phyloP scores from a whole-genome alignment of 2,329 filamentous ascomycete genomes.

The Uncinocarpus reesii region DNA sequence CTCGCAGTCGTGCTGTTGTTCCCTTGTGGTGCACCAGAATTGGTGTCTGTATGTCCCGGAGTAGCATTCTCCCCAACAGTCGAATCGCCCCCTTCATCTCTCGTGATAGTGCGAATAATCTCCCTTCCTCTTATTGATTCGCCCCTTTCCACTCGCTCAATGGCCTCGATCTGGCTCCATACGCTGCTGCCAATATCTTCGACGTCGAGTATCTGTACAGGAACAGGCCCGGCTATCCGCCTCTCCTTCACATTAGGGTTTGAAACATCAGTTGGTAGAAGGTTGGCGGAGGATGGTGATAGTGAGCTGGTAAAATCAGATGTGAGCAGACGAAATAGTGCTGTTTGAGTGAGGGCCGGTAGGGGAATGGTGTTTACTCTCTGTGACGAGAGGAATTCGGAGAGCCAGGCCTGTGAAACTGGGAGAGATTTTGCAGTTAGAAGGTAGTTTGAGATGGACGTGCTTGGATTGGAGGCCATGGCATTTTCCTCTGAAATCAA shows the following conservation, averaged over 20 bases:
- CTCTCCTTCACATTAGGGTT: conserved; percentile 47
- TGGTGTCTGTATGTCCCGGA: conserved; percentile 13
- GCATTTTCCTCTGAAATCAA: too few species aligned
- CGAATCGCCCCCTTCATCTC: conserved; percentile 35
- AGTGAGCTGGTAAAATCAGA: conserved; percentile 62
- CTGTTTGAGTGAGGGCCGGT: conserved; percentile 64
- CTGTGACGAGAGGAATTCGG: conserved; percentile 49
- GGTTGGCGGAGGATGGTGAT: conserved; percentile 31
- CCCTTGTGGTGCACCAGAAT: background rate
- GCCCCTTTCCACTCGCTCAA: conserved; percentile 43
- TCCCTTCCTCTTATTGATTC: conserved; percentile 57
- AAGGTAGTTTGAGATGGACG: conserved; percentile 42
- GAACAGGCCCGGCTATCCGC: conserved; percentile 50
- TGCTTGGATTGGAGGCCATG: conserved; percentile 14
- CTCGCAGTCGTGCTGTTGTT: conserved; percentile 12
- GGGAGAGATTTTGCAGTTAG: conserved; percentile 44
- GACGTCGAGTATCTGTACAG: conserved; percentile 75
- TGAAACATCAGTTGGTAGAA: conserved; percentile 50
- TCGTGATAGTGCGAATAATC: conserved; percentile 61
- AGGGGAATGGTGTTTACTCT: conserved; percentile 48
- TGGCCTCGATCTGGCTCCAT: conserved; percentile 78
- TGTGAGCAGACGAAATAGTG: conserved; percentile 66
- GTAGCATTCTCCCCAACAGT: conserved; percentile 5
- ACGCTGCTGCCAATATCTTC: conserved; percentile 70
- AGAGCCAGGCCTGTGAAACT: conserved; percentile 54